Evolutionary conservation across 257 asterid species (phyloP).

Genomic region (Solanum stenotomum): DNA sequence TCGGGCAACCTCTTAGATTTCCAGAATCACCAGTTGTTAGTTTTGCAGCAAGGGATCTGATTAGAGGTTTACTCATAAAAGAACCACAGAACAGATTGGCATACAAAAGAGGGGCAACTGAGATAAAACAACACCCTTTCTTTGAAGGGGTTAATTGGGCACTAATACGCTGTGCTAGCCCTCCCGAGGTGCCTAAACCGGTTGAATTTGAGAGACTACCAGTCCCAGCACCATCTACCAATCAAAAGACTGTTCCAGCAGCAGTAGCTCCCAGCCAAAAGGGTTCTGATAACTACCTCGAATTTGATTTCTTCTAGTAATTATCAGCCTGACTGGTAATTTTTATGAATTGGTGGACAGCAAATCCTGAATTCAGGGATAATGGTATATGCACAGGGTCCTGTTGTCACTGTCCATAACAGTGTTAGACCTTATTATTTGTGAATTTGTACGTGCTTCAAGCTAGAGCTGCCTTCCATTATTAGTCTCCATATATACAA

Average conservation of each 20-base stretch:
- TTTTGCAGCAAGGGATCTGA: conserved; percentile 34
- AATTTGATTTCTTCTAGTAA: conserved; percentile 35
- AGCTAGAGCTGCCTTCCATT: not conserved
- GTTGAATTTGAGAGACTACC: conserved; percentile 18
- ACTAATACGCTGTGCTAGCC: conserved; percentile 32
- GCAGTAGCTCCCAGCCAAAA: conserved; percentile 10
- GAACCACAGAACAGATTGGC: conserved; percentile 38
- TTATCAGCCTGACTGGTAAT: not conserved
- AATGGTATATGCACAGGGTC: not conserved
- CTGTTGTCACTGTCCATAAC: not conserved
- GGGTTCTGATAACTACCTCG: conserved; percentile 24
- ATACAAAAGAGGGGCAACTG: conserved; percentile 37
- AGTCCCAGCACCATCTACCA: conserved; percentile 8
- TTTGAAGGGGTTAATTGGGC: conserved; percentile 45
- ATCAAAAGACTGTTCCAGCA: conserved; percentile 10
- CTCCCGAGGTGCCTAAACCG: conserved; percentile 34
- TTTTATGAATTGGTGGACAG: not conserved
- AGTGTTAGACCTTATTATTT: not conserved
- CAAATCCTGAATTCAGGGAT: not conserved
- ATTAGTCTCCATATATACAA: not conserved
- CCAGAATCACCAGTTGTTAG: conserved; percentile 33
- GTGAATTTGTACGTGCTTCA: not conserved
- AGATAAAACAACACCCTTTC: conserved; percentile 39
- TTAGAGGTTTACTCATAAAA: conserved; percentile 31
- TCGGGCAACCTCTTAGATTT: conserved; percentile 34